Conservation (phyloP, 805 yeast species). For the Metschnikowia lachancei region DNA sequence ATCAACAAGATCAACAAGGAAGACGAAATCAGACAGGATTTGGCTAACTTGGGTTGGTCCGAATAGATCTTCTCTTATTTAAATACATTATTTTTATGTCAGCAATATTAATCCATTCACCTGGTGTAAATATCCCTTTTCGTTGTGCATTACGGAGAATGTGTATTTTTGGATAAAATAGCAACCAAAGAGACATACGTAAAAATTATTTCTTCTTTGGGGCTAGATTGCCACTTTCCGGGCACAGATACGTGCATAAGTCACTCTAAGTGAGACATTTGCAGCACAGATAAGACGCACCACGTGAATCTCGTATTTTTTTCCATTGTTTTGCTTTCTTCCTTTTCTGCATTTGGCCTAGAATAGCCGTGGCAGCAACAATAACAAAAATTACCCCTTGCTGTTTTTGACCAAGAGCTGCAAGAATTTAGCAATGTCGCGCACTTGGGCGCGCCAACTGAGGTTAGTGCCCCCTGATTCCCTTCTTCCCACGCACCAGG, state of each 20-base stretch:
- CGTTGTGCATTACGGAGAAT: background rate
- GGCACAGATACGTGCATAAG: too few species aligned
- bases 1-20: conserved; percentile 86
- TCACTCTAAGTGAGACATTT: too few species aligned
- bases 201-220: too few species aligned
- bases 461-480: background rate
- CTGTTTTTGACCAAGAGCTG: background rate
- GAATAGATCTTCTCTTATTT: conserved; percentile 23
- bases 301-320: too few species aligned
- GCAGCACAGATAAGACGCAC: background rate
- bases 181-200: too few species aligned
- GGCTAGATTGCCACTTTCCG: too few species aligned
- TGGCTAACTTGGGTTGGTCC: conserved; percentile 68
- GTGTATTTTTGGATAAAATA: background rate
- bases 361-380: too few species aligned
- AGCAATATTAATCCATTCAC: background rate
- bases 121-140: background rate
- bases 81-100: background rate
- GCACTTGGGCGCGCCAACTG: background rate
- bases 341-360: background rate
- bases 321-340: too few species aligned
- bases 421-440: background rate
- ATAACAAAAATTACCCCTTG: background rate
- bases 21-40: conserved; percentile 70
- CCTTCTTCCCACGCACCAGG: background rate